These are phyloP conservation scores for Phalaenopsis hybrid DNA, from an alignment of 116 monocot genomes.

Conservation along the genomic window DNA sequence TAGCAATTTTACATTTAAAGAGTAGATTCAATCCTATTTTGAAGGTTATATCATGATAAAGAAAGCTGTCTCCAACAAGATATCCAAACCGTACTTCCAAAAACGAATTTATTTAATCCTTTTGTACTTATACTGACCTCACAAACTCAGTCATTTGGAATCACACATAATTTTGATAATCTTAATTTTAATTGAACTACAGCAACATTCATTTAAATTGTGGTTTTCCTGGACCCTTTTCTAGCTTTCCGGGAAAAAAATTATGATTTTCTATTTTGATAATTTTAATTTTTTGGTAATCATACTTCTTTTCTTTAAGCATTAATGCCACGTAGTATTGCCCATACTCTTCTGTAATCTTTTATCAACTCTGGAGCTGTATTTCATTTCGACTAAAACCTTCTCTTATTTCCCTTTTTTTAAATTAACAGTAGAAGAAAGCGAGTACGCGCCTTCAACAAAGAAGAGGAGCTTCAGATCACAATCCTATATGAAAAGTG, in stretches of 20 bases:
- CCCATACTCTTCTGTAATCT: background rate
- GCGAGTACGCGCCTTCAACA: slow-evolving; percentile 41
- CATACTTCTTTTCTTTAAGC: background rate
- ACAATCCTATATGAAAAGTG: slow-evolving; percentile 49
- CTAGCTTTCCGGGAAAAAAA: background rate
- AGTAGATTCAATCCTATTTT: too few species aligned
- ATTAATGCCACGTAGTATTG: background rate
- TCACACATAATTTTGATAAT: background rate
- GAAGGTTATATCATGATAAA: too few species aligned
- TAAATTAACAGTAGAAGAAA: slow-evolving; percentile 36
- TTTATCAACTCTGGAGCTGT: background rate
- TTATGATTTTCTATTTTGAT: background rate
- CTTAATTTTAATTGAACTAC: background rate
- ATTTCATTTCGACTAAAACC: background rate
- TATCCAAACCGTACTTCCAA: background rate
- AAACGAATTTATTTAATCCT: background rate
- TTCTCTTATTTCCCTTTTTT: slow-evolving; percentile 2
- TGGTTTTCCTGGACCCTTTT: background rate
- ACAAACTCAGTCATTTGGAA: background rate
- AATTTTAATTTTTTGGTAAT: background rate
- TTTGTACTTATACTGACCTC: background rate
- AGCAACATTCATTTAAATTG: background rate
- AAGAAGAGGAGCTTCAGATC: slow-evolving; percentile 52
- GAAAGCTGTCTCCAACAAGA: background rate
- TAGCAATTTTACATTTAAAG: too few species aligned